phyloP scores from a whole-genome alignment of 192 early-diverging fungal genomes.

The Entomortierella lignicola region DNA sequence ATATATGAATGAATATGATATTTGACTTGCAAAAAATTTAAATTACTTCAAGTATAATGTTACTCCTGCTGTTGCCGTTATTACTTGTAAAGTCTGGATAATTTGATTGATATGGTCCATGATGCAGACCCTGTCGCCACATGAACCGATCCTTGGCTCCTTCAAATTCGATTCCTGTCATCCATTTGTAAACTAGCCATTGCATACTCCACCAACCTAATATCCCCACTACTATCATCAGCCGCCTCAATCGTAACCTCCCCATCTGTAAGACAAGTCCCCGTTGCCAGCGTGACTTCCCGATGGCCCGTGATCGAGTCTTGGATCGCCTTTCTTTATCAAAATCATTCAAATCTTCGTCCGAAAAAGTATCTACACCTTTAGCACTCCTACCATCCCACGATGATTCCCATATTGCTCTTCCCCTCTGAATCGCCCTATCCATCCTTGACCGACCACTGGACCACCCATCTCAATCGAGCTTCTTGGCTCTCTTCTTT shows the following conservation, averaged over 20 bases:
- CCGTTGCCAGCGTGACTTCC: constrained; percentile 25
- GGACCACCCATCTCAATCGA: constrained; percentile 57
- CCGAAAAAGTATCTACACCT: neutral
- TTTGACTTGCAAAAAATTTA: neutral
- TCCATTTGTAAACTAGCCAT: constrained; percentile 40
- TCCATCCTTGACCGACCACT: constrained; percentile 46
- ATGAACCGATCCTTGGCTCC: constrained; percentile 31
- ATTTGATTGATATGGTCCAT: constrained; percentile 10
- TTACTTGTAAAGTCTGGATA: neutral
- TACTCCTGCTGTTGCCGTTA: neutral
- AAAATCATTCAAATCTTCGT: constrained; percentile 9
- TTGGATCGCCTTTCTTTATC: constrained; percentile 29
- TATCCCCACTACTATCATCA: constrained; percentile 17
- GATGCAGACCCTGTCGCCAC: constrained; percentile 28
- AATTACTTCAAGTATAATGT: constrained; percentile 12
- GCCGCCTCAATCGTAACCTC: constrained; percentile 14
- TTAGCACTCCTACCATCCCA: constrained; percentile 1
- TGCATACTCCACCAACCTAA: constrained; percentile 28
- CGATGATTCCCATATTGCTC: constrained; percentile 19
- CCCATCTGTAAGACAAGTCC: constrained; percentile 35
- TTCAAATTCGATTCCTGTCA: constrained; percentile 42
- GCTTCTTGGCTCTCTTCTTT: constrained; percentile 51
- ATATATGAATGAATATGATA: neutral
- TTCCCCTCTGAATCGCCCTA: constrained; percentile 19
- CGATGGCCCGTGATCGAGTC: constrained; percentile 44